Evolutionary conservation across 2,329 filamentous ascomycete species (phyloP).

Genomic region (Colletotrichum higginsianum): DNA sequence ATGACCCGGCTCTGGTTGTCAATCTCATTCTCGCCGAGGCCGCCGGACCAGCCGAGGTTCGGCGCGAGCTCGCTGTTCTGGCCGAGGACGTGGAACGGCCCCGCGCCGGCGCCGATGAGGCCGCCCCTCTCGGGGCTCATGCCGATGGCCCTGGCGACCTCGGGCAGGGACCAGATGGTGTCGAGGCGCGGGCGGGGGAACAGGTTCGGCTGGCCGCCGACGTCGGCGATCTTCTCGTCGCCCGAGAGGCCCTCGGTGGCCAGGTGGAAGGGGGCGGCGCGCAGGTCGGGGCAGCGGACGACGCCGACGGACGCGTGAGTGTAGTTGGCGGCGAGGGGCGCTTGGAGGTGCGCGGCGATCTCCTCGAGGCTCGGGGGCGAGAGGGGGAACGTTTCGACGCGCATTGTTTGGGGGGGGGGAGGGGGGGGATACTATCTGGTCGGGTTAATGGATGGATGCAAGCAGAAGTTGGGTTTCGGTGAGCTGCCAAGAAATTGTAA

Average conservation of each 20-base stretch:
- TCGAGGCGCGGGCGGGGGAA: conserved; percentile 53
- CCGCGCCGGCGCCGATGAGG: conserved; percentile 59
- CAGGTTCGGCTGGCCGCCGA: conserved; percentile 60
- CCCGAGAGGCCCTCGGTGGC: conserved; percentile 58
- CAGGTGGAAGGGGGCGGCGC: conserved; percentile 54
- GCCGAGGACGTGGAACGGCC: conserved; percentile 58
- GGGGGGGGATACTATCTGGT: neutral
- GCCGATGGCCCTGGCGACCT: conserved; percentile 53
- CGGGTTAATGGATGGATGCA: too few relatives aligned
- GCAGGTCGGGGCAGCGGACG: conserved; percentile 54
- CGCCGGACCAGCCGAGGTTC: conserved; percentile 52
- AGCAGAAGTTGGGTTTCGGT: too few relatives aligned
- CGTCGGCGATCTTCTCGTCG: conserved; percentile 56
- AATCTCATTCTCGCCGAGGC: conserved; percentile 42
- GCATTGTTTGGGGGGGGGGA: conserved; percentile 6
- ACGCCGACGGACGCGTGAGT: conserved; percentile 46
- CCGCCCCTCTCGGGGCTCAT: conserved; percentile 51
- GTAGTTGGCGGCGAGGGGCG: conserved; percentile 46
- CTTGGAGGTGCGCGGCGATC: conserved; percentile 43
- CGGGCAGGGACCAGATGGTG: conserved; percentile 52
- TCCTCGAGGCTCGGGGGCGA: conserved; percentile 48
- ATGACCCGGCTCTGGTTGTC: conserved; percentile 50
- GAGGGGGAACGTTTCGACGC: conserved; percentile 44
- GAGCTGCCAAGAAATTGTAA: too few relatives aligned
- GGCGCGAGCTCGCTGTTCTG: conserved; percentile 60